phyloP scores from a whole-genome alignment of 306 rosid species.

The Pyrus communis region DNA sequence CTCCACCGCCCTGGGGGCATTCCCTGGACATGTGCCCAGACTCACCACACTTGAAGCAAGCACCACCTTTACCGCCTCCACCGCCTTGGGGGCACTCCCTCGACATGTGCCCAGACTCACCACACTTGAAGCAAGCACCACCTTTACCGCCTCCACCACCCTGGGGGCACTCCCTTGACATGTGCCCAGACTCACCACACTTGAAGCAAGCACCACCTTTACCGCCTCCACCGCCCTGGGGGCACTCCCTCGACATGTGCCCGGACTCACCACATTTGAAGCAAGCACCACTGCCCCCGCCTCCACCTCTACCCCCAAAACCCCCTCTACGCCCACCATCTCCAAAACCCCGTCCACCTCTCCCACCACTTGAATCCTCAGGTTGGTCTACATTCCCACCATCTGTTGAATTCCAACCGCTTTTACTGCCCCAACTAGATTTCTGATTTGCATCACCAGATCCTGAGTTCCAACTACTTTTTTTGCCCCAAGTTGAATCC shows the following conservation, averaged over 20 bases:
- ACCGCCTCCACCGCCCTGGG: not conserved
- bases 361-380: constrained; percentile 19
- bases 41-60: not conserved
- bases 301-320: constrained; percentile 44
- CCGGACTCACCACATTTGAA: not conserved
- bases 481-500: constrained; percentile 26
- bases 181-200: no score
- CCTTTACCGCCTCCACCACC: not conserved
- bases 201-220: not conserved
- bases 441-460: not conserved
- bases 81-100: not conserved
- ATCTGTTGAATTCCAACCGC: constrained; percentile 18
- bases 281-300: not conserved
- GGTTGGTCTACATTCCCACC: constrained; percentile 24
- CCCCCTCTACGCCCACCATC: constrained; percentile 51
- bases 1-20: not conserved
- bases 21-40: not conserved
- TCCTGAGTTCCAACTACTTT: constrained; percentile 1
- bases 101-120: not conserved
- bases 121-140: not conserved
- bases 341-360: constrained; percentile 24
- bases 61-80: no score
- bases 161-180: not conserved
- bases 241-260: no score
- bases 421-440: constrained; percentile 22